Evolutionary conservation across 2,329 filamentous ascomycete species (phyloP).

Genomic region (Fusarium annulatum): DNA sequence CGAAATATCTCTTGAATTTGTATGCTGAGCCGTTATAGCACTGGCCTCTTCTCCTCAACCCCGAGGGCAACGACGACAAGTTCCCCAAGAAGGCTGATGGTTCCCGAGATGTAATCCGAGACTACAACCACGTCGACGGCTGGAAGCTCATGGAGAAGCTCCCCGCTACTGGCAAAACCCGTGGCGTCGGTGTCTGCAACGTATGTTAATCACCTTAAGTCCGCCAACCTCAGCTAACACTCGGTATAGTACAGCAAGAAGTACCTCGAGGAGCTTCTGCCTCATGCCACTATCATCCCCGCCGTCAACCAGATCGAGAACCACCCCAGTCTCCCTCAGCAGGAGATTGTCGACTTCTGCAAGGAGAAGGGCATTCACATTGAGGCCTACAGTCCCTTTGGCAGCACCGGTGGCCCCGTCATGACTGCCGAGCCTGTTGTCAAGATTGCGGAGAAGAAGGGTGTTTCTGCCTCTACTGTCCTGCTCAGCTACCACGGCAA

Average conservation of each 20-base stretch:
- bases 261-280: constrained; percentile 67
- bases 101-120: constrained; percentile 75
- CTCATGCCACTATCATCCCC: constrained; percentile 64
- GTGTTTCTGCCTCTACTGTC: constrained; percentile 69
- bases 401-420: constrained; percentile 72
- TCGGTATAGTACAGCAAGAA: constrained; percentile 61
- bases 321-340: constrained; percentile 76
- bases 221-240: neutral
- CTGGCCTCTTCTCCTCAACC: constrained; percentile 86
- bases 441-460: constrained; percentile 72
- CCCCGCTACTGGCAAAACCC: constrained; percentile 67
- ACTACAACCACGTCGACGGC: constrained; percentile 77
- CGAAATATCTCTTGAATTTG: too few species aligned
- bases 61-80: constrained; percentile 77
- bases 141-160: constrained; percentile 82
- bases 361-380: constrained; percentile 75
- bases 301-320: constrained; percentile 81
- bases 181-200: constrained; percentile 67
- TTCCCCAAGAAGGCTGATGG: constrained; percentile 82
- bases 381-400: constrained; percentile 77
- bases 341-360: constrained; percentile 77
- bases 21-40: constrained; percentile 59
- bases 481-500: constrained; percentile 78
- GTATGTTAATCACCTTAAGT: constrained; percentile 42
- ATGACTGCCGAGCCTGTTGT: constrained; percentile 71